Evolutionary conservation across 768 basidiomycete genomes (phyloP), one percentile per base, ranked within the genome.

Genomic region (Termitomyces heimii): DNA sequence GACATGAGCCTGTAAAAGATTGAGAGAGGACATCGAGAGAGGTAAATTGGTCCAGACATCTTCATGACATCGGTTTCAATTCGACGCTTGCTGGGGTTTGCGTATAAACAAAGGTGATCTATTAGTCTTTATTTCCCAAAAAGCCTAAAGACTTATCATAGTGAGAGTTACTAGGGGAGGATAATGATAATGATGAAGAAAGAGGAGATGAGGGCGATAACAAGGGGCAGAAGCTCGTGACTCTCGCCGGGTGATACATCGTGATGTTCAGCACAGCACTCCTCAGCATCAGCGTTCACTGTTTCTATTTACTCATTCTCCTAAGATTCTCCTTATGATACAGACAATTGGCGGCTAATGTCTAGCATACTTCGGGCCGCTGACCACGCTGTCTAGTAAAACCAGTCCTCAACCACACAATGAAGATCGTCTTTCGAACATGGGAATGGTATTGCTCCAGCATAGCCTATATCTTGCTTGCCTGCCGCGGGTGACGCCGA

Each of bases 21-120:
- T 52, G 18, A 52, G 58, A 62, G 52, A 64, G 45, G 42, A 56
- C 48, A 53, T 20, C 14, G 35, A 35, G 37, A 32, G n/a, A 60
- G 54, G 53, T 48, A 54, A 60, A 13, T 53, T 45, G 49, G 24
- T 34, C 63, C 83, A 68, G 70, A 96, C 96, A 99, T 77, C 78
- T 98, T 98, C 96, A 98, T 97, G 53, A 99, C 96, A 79, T 99
- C 97, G 49, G 94, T 98, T 73, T 98, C 96, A 71, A 97, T 95
- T 59, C 96, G 88, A 59, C 96, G 89, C 74, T 92, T 97, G 72
- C 77, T 78, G 60, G 92, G 88, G 66, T 87, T 86, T 68, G 88
- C 85, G 91, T 90, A 73, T 61, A 65, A 45, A n/a, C n/a, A 44
- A 55, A 59, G 57, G 62, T 53, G 59, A 50, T 70, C 57, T 60